Conservation (phyloP, 2,329 filamentous ascomycete species). For the Drechslerella dactyloides region DNA sequence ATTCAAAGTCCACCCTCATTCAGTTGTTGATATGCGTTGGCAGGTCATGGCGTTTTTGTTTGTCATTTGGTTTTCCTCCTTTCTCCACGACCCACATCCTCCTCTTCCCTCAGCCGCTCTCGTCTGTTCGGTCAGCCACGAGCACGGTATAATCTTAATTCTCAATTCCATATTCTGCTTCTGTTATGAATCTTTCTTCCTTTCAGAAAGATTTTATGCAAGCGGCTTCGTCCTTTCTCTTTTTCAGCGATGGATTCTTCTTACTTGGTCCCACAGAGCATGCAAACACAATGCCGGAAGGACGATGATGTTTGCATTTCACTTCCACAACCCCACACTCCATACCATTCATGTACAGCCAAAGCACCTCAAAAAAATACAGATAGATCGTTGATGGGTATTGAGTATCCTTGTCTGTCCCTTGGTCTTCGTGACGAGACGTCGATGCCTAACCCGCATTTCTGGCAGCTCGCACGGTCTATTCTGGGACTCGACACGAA, state of each 20-base stretch:
- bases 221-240: neutral
- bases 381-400: conserved; percentile 20
- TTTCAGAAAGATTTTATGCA: conserved; percentile 13
- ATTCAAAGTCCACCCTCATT: neutral
- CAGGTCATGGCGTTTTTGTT: conserved; percentile 38
- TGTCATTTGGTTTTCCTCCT: conserved; percentile 23
- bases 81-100: conserved; percentile 11
- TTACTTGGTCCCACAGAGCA: conserved; percentile 3
- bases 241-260: conserved; percentile 10
- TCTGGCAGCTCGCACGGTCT: neutral
- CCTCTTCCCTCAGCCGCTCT: conserved; percentile 14
- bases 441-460: neutral
- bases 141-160: conserved; percentile 43
- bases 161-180: conserved; percentile 11
- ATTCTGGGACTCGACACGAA: neutral
- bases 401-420: neutral
- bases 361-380: conserved; percentile 24
- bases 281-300: neutral
- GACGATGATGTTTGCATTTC: neutral
- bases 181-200: conserved; percentile 2
- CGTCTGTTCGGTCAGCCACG: conserved; percentile 20
- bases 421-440: too few species aligned
- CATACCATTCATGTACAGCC: conserved; percentile 24
- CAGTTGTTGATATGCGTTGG: conserved; percentile 31
- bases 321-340: neutral